Evolutionary conservation across 305 asterid genomes (phyloP).

Genomic region (Ilex paraguariensis): DNA sequence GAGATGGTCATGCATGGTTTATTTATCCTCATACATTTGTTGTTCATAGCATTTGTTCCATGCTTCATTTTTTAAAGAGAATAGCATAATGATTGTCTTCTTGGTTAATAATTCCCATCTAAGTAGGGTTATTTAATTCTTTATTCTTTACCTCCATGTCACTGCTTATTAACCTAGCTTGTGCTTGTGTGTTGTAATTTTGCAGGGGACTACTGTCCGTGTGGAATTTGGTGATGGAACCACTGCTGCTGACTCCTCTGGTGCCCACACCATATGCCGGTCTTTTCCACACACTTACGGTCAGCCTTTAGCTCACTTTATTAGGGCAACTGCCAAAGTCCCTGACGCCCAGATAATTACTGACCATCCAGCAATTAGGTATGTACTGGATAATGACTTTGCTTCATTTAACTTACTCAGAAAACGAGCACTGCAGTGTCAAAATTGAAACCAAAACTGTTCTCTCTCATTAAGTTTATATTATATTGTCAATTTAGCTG

Average conservation of each 20-base stretch:
- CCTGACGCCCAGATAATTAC: slow-evolving; percentile 5
- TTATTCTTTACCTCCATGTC: neutral
- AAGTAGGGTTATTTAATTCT: neutral
- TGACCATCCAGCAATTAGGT: slow-evolving; percentile 1
- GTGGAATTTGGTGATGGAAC: slow-evolving; percentile 4
- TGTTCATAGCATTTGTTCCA: no score
- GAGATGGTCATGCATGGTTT: no score
- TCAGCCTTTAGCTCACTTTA: slow-evolving; percentile 1
- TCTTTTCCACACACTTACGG: slow-evolving; percentile 5
- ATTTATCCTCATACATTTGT: no score
- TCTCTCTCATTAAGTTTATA: no score
- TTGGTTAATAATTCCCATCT: no score
- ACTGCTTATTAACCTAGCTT: neutral
- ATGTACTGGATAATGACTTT: neutral
- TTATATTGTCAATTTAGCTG: no score
- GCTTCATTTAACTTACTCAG: neutral
- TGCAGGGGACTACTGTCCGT: slow-evolving; percentile 3
- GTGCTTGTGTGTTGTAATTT: neutral
- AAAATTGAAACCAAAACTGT: no score
- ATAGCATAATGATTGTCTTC: no score
- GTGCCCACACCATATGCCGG: neutral
- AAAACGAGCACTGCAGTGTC: no score
- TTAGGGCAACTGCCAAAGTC: neutral
- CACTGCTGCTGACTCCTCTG: slow-evolving; percentile 2
- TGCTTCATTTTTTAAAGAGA: no score